Percentiles rank a stretch among this genome's conserved stretches.
Evolutionary conservation across 164 flowering plant genomes (phyloP).

Genomic region (Cinnamomum micranthum): DNA sequence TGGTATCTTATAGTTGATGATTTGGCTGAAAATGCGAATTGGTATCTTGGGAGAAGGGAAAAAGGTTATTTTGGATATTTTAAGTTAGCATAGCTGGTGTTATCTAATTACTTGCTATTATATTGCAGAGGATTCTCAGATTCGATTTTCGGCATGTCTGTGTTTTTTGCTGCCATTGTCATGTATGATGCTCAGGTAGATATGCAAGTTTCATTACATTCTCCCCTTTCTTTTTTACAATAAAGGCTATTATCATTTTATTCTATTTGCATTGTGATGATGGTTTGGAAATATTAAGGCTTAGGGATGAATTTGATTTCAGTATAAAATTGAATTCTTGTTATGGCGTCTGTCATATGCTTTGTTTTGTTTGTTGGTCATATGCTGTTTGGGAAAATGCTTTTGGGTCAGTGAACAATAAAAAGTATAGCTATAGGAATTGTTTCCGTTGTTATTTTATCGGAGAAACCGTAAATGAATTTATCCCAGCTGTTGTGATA

Average conservation of each 20-base stretch:
- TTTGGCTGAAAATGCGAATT: background rate
- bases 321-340: background rate
- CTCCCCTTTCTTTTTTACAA: background rate
- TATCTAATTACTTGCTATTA: background rate
- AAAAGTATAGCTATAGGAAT: background rate
- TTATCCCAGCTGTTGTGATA: no score
- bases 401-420: background rate
- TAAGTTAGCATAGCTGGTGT: background rate
- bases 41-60: background rate
- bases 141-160: conserved; percentile 69
- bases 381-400: background rate
- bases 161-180: conserved; percentile 72
- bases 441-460: no score
- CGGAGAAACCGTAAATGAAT: no score
- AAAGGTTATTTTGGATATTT: background rate
- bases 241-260: background rate
- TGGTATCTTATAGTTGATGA: background rate
- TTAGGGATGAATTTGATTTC: background rate
- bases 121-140: conserved; percentile 76
- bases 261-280: background rate
- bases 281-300: no score
- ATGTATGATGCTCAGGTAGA: conserved; percentile 93
- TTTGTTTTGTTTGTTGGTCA: background rate
- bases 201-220: background rate
- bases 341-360: background rate